A percentile compares a stretch with the other conserved stretches of the same genome.
Evolutionary conservation across 257 asterid species (phyloP).

Genomic region (Vinca minor): DNA sequence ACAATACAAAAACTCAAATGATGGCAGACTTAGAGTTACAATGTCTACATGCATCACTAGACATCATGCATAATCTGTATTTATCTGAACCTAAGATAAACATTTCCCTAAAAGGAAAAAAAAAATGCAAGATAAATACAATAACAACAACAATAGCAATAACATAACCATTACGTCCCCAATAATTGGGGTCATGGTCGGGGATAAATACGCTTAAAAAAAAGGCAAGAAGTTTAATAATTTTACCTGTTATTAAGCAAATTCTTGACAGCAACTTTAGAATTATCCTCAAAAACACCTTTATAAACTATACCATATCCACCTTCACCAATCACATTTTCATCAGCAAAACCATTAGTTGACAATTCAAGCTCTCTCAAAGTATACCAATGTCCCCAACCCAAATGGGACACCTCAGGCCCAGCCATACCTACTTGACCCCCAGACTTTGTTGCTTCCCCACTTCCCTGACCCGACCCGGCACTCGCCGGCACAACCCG

Average conservation of each 20-base stretch:
- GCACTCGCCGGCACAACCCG: constrained; percentile 27
- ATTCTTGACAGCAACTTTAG: constrained; percentile 70
- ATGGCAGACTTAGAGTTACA: constrained; percentile 1
- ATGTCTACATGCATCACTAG: constrained; percentile 13
- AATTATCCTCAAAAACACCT: constrained; percentile 53
- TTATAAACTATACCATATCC: constrained; percentile 87
- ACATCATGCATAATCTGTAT: constrained; percentile 3
- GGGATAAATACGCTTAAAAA: background rate
- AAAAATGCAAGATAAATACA: too few species aligned
- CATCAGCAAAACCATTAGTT: constrained; percentile 59
- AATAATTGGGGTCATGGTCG: too few species aligned
- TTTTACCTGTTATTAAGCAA: constrained; percentile 79
- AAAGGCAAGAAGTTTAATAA: constrained; percentile 7
- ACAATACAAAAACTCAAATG: background rate
- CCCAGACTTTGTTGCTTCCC: constrained; percentile 36
- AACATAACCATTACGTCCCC: too few species aligned
- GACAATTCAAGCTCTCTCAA: constrained; percentile 73
- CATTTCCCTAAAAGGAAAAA: too few species aligned
- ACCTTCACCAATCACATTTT: constrained; percentile 90
- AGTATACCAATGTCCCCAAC: constrained; percentile 98
- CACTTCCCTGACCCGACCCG: constrained; percentile 51
- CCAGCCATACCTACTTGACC: constrained; percentile 35
- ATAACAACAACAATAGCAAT: too few species aligned
- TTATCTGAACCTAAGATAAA: too few species aligned
- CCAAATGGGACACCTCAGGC: constrained; percentile 89